Conservation (phyloP, 129 eudicot genomes). For the Logfia minima region DNA sequence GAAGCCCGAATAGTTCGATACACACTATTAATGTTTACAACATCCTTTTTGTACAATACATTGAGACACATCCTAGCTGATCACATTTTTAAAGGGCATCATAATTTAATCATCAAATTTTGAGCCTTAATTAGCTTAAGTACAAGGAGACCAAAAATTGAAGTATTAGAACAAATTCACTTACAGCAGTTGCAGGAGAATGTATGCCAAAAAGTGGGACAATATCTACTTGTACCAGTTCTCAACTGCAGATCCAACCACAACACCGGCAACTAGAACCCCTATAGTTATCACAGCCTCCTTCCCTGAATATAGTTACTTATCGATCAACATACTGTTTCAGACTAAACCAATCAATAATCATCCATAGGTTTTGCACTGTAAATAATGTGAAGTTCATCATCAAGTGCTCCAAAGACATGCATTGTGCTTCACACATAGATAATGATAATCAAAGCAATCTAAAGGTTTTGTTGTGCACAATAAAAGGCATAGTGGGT, state of each 20-base stretch:
- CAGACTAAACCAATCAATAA: background rate
- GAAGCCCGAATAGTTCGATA: too few relatives aligned
- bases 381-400: background rate
- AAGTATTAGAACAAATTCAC: constrained; percentile 79
- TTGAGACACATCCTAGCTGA: constrained; percentile 40
- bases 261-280: constrained; percentile 88
- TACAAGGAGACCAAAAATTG: constrained; percentile 88
- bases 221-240: constrained; percentile 96
- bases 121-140: constrained; percentile 47
- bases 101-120: constrained; percentile 29
- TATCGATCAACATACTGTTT: constrained; percentile 9
- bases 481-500: background rate
- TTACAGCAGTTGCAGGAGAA: constrained; percentile 82
- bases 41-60: constrained; percentile 56
- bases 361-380: background rate
- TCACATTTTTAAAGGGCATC: constrained; percentile 10
- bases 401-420: background rate
- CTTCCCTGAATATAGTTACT: constrained; percentile 58
- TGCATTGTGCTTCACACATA: background rate
- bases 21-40: constrained; percentile 9
- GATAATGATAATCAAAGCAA: background rate
- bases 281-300: constrained; percentile 81
- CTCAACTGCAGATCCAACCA: constrained; percentile 94
- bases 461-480: background rate
- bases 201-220: constrained; percentile 86